Conservation (phyloP, 805 yeast genomes). For the Hanseniaspora pseudoguilliermondii region DNA sequence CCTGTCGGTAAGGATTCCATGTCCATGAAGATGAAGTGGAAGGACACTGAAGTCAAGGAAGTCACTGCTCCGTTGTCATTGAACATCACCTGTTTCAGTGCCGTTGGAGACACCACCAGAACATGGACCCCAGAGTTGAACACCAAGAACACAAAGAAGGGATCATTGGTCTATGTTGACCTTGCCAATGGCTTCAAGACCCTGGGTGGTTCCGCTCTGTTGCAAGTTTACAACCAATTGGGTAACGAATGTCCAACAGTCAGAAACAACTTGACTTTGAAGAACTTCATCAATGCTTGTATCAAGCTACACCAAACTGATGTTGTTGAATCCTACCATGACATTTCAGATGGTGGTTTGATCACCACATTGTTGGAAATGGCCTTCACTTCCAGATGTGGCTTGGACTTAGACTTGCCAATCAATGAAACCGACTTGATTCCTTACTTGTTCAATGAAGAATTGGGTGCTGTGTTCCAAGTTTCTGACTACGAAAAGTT, state of each 20-base stretch:
- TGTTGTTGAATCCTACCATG: constrained; percentile 74
- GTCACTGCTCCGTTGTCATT: constrained; percentile 92
- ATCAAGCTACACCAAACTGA: constrained; percentile 51
- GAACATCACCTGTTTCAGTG: constrained; percentile 81
- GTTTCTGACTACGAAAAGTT: constrained; percentile 48
- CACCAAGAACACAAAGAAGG: constrained; percentile 37
- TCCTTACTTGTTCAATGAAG: constrained; percentile 72
- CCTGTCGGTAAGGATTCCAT: constrained; percentile 99
- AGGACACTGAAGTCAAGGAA: constrained; percentile 43
- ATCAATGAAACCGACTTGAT: constrained; percentile 33
- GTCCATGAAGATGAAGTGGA: constrained; percentile 99
- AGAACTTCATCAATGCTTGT: constrained; percentile 56
- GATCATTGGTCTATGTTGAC: constrained; percentile 58
- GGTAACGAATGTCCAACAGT: constrained; percentile 80
- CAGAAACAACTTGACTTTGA: constrained; percentile 49
- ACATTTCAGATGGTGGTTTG: constrained; percentile 93
- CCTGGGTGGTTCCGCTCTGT: constrained; percentile 87
- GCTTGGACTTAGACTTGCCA: constrained; percentile 45
- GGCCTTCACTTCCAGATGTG: constrained; percentile 94
- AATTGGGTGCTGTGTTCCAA: constrained; percentile 94
- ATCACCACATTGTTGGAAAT: constrained; percentile 75
- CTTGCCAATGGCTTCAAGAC: constrained; percentile 36
- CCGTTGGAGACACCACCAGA: constrained; percentile 67
- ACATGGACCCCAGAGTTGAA: constrained; percentile 91
- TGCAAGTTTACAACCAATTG: constrained; percentile 82